Evolutionary conservation across 495 filamentous ascomycete species (phyloP), one percentile per base, ranked within the genome.

Genomic region (Physcia stellaris): DNA sequence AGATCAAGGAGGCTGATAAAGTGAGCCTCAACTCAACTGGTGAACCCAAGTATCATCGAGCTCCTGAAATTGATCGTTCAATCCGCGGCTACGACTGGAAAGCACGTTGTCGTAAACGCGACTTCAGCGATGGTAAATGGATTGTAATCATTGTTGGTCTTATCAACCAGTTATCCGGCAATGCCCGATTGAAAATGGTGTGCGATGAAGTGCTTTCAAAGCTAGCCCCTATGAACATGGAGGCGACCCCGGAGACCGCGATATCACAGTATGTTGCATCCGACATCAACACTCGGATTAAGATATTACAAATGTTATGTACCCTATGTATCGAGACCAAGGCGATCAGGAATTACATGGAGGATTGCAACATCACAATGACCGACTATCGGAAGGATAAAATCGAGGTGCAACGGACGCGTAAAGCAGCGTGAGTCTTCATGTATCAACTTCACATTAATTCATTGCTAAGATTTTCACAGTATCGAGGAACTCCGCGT

Each of bases 111-210:
- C 73, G 74, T 48, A 79, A 80, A 42, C 79, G 90, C 9, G 80
- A 94, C 47, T 95, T 95, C 58, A 69, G 77, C 36, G 74, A 90
- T 27, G 92, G 88, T 35, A 86, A 85, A 22, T 98, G 90, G 90
- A 71, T 94, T 51, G 49, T 83, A 41, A 86, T 95, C 39, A 69
- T 98, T 53, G 75, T 94, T 22, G 90, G 90, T 9, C 61, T 96
- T 11, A 55, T 98, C 16, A 67, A 93, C 43, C 84, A 86, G 46
- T 66, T 98, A 7, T 90, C 88, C 12, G 73, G 77, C 53, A 75
- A 71, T 35, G 72, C 76, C n/a, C 66, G 75, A 9, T 67, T 74
- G 31, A 69, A 81, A 34, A 67, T 70, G n/a, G 54, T 59, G 19
- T 94, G 86, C 52, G 84, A 94, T 45, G 70, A 79, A 31, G 71